Conservation (phyloP, 257 asterid species). For the Buddleja alternifolia region DNA sequence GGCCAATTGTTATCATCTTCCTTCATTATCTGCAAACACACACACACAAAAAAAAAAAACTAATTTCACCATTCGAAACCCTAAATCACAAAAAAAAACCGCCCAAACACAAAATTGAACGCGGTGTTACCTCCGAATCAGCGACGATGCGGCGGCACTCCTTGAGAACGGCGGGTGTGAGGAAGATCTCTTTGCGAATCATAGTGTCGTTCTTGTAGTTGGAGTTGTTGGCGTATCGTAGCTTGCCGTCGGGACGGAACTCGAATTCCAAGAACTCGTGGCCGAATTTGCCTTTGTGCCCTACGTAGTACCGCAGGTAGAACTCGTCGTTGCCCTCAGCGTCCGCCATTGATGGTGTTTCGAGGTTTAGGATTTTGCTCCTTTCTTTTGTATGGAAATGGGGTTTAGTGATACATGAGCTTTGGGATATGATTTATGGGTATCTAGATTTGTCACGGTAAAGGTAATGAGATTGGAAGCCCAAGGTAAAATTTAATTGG, state of each 20-base stretch:
- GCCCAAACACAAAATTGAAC: background rate
- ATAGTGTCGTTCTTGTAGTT: conserved; percentile 97
- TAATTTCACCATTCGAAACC: conserved; percentile 30
- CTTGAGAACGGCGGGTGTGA: conserved; percentile 86
- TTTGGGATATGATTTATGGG: no score
- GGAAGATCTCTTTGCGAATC: conserved; percentile 94
- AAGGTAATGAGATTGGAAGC: no score
- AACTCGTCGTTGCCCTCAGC: conserved; percentile 64
- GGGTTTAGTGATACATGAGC: no score
- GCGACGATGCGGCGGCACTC: conserved; percentile 97
- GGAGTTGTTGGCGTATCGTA: conserved; percentile 93
- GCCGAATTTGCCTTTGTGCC: conserved; percentile 95
- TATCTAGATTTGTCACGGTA: no score
- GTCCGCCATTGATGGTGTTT: conserved; percentile 50
- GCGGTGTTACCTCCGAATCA: conserved; percentile 61
- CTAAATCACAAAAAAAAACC: conserved; percentile 14
- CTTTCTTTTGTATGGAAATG: no score
- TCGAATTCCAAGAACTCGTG: conserved; percentile 94
- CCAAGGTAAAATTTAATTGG: no score
- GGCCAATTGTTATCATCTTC: conserved; percentile 99
- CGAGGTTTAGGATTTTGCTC: background rate
- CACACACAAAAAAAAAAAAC: conserved; percentile 11
- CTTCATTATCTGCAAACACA: conserved; percentile 74
- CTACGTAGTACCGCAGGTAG: conserved; percentile 92
- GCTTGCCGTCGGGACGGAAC: conserved; percentile 95